Base-by-base conservation (phyloP, 371 early-diverging fungal species). In the Apophysomyces variabilis region DNA sequence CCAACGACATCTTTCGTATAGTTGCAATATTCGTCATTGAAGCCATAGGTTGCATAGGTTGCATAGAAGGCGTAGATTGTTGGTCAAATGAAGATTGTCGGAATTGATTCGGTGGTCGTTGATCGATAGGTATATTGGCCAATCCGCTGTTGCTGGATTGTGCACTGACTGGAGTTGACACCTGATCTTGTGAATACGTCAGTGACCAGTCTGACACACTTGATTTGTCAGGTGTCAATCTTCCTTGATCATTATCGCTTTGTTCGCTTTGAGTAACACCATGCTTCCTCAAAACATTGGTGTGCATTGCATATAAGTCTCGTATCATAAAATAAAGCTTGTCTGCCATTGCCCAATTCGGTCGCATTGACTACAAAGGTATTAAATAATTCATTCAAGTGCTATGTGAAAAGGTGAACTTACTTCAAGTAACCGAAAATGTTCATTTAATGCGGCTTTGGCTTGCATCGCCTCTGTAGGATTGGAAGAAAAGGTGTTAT, bases 321-420 rank as follows among this genome's bases (percentile, higher is more conserved):
- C 85, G 85, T 13, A 84, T 79, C 76, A 87, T 85, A 57, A 85
- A 86, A 62, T 84, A 86, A 18, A 86, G 72, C 57, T 84, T 84
- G 62, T 87, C 88, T 0, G 88, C 85, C 81, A 87, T 86, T 1
- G 88, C 83, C 88, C 88, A 87, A 36, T 78, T 79, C 35, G 76
- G 64, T 62, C 85, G 78, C 66, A 86, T 84, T 4, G 74, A 44
- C 78, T 82, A 64, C 9, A n/a, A 14, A 35, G 11, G 7, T 3
- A 26, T 26, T 26, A 26, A 14, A 57, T n/a, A 41, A 21, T 8
- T 61, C 9, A 57, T 14, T 21, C 61, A n/a, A 54, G 59, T 35
- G 43, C 50, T 7, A 12, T 14, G 21, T 36, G 39, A 43, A 26
- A 21, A 8, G 16, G 11, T 45, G 8, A 32, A 9, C 45, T 21